Evolutionary conservation across 495 filamentous ascomycete genomes (phyloP).

Genomic region (Cenococcum geophilum): DNA sequence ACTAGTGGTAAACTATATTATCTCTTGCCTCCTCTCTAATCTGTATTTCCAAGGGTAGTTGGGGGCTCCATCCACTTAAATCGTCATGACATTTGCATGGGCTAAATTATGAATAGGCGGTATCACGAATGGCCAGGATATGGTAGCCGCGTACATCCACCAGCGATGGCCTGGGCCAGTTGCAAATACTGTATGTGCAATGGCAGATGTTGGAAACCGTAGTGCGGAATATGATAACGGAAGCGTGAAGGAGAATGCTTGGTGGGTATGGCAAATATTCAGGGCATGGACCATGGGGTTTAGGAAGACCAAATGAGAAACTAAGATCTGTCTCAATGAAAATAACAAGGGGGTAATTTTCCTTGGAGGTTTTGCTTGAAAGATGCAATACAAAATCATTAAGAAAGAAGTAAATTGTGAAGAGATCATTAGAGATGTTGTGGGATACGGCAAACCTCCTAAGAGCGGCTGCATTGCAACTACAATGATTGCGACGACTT

Average conservation of each 20-base stretch:
- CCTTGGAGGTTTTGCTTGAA: too few species aligned
- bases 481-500: too few species aligned
- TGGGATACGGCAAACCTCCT: too few species aligned
- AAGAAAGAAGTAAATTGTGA: too few species aligned
- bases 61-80: background rate
- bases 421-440: too few species aligned
- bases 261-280: slow-evolving; percentile 39
- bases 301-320: slow-evolving; percentile 31
- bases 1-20: slow-evolving; percentile 45
- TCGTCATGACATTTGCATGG: background rate
- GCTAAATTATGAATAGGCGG: slow-evolving; percentile 41
- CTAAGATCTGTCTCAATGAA: too few species aligned
- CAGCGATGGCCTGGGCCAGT: slow-evolving; percentile 44
- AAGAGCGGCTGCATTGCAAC: too few species aligned
- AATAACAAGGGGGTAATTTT: too few species aligned
- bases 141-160: slow-evolving; percentile 51
- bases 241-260: slow-evolving; percentile 40
- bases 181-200: slow-evolving; percentile 44
- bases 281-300: slow-evolving; percentile 35
- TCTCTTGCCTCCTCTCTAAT: slow-evolving; percentile 4
- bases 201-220: slow-evolving; percentile 50
- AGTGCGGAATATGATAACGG: slow-evolving; percentile 30
- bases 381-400: too few species aligned
- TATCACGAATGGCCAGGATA: slow-evolving; percentile 58
- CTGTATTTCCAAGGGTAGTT: background rate